A percentile compares a stretch with the other conserved stretches of the same genome.
Conservation (phyloP, 129 eudicot genomes). For the Tagetes patula region DNA sequence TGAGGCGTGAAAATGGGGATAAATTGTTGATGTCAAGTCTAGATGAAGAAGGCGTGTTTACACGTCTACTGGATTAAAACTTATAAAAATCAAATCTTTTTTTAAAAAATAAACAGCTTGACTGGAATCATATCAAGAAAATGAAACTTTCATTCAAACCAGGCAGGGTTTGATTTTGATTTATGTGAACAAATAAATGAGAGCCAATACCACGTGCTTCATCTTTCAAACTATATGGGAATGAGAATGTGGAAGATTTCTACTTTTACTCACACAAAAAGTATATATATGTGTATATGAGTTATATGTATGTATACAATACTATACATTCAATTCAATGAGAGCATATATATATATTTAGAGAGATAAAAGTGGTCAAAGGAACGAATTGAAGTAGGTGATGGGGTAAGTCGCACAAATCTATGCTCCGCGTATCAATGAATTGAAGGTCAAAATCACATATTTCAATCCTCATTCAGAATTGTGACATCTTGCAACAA, state of each 20-base stretch:
- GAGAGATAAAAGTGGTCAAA: conserved; percentile 44
- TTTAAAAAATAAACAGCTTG: conserved; percentile 3
- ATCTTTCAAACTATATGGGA: conserved; percentile 41
- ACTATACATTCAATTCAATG: conserved; percentile 3
- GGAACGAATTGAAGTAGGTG: conserved; percentile 34
- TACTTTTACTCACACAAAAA: conserved; percentile 1
- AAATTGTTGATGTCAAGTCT: not conserved
- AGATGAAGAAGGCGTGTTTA: too few relatives aligned
- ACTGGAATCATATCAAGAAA: conserved; percentile 26
- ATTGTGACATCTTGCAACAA: conserved; percentile 28
- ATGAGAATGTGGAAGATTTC: conserved; percentile 29
- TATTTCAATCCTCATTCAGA: conserved; percentile 21
- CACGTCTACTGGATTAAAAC: too few relatives aligned
- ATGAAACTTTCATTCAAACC: conserved; percentile 19
- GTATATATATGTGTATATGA: not conserved
- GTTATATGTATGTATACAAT: not conserved
- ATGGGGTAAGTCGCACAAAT: conserved; percentile 27
- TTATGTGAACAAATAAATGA: conserved; percentile 26
- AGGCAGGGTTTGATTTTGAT: conserved; percentile 26
- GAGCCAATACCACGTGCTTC: conserved; percentile 24
- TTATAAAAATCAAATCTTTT: too few relatives aligned
- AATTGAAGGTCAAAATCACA: conserved; percentile 25
- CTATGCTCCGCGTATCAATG: conserved; percentile 8
- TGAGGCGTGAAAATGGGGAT: conserved; percentile 19
- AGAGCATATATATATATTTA: not conserved